phyloP scores from a whole-genome alignment of 2,329 filamentous ascomycete species.

The Calonectria henricotiae region DNA sequence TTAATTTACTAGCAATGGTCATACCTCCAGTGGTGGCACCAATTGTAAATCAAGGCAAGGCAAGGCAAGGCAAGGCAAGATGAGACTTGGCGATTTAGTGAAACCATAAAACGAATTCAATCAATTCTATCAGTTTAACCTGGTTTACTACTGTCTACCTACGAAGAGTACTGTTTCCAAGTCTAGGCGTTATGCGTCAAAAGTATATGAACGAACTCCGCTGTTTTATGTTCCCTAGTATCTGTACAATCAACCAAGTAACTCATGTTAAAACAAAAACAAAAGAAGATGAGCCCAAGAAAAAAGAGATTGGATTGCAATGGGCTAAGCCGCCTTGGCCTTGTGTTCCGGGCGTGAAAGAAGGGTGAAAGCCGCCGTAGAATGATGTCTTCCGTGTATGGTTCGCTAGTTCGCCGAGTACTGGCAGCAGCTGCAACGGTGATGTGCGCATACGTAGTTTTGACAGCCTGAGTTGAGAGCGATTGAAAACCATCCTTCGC shows the following conservation, averaged over 20 bases:
- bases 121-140: background rate
- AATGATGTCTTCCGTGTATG: background rate
- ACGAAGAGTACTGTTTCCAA: background rate
- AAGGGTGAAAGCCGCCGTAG: background rate
- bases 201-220: background rate
- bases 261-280: background rate
- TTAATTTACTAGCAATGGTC: background rate
- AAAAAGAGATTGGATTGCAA: background rate
- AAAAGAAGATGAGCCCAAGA: background rate
- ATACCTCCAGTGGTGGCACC: background rate
- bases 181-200: background rate
- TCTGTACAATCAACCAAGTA: background rate
- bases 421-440: background rate
- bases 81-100: background rate
- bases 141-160: background rate
- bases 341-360: background rate
- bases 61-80: background rate
- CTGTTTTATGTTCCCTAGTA: background rate
- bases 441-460: background rate
- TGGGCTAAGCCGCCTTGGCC: too few species aligned
- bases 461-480: background rate
- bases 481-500: slow-evolving; percentile 17
- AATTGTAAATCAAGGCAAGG: background rate
- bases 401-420: background rate
- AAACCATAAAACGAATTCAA: background rate